These are phyloP conservation scores for Alternaria triticina DNA, from an alignment of 2,329 filamentous ascomycete genomes.

Conservation along the genomic window DNA sequence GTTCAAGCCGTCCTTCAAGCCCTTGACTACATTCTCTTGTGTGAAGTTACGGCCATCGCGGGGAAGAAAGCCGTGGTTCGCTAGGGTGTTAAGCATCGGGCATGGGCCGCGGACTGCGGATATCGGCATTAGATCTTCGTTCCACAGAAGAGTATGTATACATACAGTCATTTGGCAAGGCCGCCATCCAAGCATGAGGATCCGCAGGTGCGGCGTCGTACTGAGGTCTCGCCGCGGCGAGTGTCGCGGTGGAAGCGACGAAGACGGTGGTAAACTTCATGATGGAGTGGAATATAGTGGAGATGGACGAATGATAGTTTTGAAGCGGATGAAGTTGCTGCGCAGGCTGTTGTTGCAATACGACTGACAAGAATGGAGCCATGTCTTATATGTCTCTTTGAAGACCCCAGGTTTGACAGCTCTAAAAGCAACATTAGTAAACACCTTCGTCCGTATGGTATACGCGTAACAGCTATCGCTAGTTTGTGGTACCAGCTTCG, in stretches of 20 bases:
- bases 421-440: not conserved
- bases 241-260: not conserved
- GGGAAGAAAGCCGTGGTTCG: constrained; percentile 45
- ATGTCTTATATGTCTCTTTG: not conserved
- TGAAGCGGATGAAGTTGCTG: not conserved
- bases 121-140: not conserved
- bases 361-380: not conserved
- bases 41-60: constrained; percentile 45
- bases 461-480: not conserved
- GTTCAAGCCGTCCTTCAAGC: constrained; percentile 52
- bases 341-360: not conserved
- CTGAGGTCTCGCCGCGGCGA: constrained; percentile 14
- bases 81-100: constrained; percentile 45
- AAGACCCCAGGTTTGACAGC: not conserved
- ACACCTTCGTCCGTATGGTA: not conserved
- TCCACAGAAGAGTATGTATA: not conserved
- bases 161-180: constrained; percentile 23
- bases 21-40: constrained; percentile 46
- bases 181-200: constrained; percentile 26
- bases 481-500: not conserved
- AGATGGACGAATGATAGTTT: not conserved
- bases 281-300: not conserved
- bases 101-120: constrained; percentile 36
- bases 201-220: constrained; percentile 1
- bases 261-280: constrained; percentile 3